These are phyloP conservation scores for Nematodospora anomalae DNA, from an alignment of 1,139 yeast species.

Conservation along the genomic window DNA sequence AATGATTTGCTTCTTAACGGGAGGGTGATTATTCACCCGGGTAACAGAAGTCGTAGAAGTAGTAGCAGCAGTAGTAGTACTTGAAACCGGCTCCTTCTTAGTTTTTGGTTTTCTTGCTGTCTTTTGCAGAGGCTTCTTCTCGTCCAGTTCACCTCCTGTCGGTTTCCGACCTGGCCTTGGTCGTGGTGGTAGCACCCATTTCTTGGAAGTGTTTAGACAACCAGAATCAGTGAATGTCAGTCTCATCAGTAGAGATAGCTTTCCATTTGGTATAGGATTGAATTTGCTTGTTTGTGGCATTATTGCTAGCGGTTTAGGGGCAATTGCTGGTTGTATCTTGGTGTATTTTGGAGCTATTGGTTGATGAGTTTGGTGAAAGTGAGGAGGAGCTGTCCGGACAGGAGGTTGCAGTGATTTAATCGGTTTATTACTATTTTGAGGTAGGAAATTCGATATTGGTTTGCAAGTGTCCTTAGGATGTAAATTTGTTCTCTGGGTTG, in stretches of 20 bases:
- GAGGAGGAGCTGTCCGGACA: slow-evolving; percentile 5
- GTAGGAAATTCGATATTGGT: not conserved
- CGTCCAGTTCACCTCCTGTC: slow-evolving; percentile 18
- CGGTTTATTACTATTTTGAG: not conserved
- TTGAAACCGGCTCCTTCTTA: slow-evolving; percentile 4
- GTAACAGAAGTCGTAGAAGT: not conserved
- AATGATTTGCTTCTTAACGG: not conserved
- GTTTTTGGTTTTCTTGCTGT: slow-evolving; percentile 6
- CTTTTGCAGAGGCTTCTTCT: slow-evolving; percentile 3
- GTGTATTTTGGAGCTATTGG: slow-evolving; percentile 27
- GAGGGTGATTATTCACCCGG: not conserved
- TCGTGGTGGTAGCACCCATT: slow-evolving; percentile 67
- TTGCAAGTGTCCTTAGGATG: not conserved
- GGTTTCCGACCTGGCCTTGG: slow-evolving; percentile 64
- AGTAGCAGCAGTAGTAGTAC: slow-evolving; percentile 1
- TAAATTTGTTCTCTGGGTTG: not conserved
- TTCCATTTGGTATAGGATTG: slow-evolving; percentile 16
- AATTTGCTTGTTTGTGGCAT: slow-evolving; percentile 19
- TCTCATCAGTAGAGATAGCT: slow-evolving; percentile 15
- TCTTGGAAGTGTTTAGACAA: slow-evolving; percentile 50
- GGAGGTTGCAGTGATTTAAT: slow-evolving; percentile 3
- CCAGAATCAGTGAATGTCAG: slow-evolving; percentile 17
- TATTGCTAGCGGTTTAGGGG: slow-evolving; percentile 36
- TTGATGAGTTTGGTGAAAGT: slow-evolving; percentile 5
- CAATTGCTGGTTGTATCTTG: slow-evolving; percentile 44